These are phyloP conservation scores for Gossypioides kirkii DNA, from an alignment of 345 rosid genomes.

Conservation along the genomic window DNA sequence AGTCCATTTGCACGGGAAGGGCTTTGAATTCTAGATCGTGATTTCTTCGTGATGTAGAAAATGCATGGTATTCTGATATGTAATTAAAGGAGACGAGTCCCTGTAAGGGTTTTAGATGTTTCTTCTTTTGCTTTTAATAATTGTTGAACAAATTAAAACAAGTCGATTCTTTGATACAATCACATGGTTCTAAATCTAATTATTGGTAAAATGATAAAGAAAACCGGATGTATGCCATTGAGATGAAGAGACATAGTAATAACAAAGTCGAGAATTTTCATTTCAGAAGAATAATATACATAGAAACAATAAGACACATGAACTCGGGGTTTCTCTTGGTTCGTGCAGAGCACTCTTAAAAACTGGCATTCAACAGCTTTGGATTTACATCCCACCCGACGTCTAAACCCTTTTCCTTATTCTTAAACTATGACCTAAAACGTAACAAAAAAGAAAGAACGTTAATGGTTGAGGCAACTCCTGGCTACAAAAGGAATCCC, in stretches of 20 bases:
- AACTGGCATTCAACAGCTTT: background rate
- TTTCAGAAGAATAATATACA: background rate
- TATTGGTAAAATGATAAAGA: no score
- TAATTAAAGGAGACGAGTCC: background rate
- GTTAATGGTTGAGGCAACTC: slow-evolving; percentile 1
- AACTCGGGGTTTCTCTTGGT: background rate
- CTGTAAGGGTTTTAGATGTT: background rate
- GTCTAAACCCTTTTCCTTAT: background rate
- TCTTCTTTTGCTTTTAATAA: no score
- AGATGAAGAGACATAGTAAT: background rate
- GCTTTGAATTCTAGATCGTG: background rate
- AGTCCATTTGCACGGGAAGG: background rate
- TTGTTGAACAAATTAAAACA: no score
- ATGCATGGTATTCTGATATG: background rate
- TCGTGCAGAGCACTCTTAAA: background rate
- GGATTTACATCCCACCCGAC: background rate
- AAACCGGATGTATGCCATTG: no score
- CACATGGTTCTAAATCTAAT: no score
- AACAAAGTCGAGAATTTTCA: background rate
- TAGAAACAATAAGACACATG: background rate
- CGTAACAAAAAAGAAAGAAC: background rate
- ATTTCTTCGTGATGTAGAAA: background rate
- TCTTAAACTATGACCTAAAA: background rate
- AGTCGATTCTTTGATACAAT: no score
- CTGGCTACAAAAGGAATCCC: background rate